Conservation (phyloP, 148 eudicot genomes). For the Agrostemma githago region DNA sequence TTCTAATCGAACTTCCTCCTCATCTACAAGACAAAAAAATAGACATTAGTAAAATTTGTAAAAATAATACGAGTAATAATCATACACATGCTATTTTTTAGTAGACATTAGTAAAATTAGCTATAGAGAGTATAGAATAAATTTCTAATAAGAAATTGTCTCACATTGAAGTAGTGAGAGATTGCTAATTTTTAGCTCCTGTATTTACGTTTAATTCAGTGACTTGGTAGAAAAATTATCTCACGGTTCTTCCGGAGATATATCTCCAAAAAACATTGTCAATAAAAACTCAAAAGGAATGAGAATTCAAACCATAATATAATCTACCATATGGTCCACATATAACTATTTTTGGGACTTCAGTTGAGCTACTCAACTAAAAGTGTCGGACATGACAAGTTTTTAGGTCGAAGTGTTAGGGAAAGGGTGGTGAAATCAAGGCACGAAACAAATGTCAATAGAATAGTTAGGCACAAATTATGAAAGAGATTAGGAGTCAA, state of each 20-base stretch:
- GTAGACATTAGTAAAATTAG: no score
- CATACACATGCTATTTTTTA: no score
- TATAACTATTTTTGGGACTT: background rate
- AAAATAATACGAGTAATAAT: no score
- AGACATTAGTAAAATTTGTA: no score
- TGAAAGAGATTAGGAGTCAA: background rate
- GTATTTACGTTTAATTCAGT: no score
- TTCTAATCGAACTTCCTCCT: no score
- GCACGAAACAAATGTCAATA: background rate
- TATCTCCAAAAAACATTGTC: no score
- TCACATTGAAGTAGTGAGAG: background rate
- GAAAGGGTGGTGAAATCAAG: no score
- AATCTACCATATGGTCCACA: background rate
- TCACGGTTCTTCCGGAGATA: no score
- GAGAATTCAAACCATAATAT: background rate
- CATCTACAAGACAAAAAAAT: no score
- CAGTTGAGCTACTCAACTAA: background rate
- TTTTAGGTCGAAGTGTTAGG: background rate
- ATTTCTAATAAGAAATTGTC: no score
- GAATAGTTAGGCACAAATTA: background rate
- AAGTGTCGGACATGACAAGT: background rate
- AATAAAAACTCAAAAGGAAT: background rate
- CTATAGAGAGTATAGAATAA: background rate
- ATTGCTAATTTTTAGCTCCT: background rate
- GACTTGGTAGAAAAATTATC: no score